phyloP scores from a whole-genome alignment of 768 basidiomycete species.

The Udeniomyces megalosporus region DNA sequence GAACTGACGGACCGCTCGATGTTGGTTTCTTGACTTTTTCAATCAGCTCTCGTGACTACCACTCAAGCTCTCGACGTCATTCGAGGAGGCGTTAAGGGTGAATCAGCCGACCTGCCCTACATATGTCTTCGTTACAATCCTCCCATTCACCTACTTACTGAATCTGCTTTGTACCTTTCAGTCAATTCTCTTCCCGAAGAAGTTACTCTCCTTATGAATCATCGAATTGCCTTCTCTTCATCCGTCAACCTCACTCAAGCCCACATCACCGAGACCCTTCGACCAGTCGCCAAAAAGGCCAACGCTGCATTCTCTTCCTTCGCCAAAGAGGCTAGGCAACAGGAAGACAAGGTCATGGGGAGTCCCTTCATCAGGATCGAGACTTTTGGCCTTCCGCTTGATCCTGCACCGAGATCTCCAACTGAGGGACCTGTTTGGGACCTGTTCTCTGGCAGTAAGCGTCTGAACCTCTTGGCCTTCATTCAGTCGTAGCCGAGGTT shows the following conservation, averaged over 20 bases:
- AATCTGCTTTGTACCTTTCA: neutral
- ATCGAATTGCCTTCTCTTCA: slow-evolving; percentile 12
- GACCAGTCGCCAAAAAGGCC: slow-evolving; percentile 8
- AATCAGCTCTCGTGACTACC: slow-evolving; percentile 21
- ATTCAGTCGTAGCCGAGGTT: no score
- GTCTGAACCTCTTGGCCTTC: no score
- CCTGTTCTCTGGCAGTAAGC: slow-evolving; percentile 1
- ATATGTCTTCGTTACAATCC: neutral
- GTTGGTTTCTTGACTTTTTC: neutral
- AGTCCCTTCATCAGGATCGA: slow-evolving; percentile 1
- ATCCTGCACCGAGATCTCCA: slow-evolving; percentile 2
- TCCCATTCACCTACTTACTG: neutral
- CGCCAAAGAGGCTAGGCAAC: neutral
- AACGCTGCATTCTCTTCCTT: neutral
- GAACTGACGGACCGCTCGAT: neutral
- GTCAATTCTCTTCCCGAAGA: slow-evolving; percentile 15
- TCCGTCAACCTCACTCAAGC: neutral
- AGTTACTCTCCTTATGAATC: slow-evolving; percentile 12
- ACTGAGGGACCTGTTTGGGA: slow-evolving; percentile 7
- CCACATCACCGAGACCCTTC: neutral
- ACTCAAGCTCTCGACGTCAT: slow-evolving; percentile 27
- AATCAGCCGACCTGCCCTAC: neutral
- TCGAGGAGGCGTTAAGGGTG: slow-evolving; percentile 24
- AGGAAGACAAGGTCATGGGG: neutral
- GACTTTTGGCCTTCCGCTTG: slow-evolving; percentile 10